A percentile compares a stretch with the other conserved stretches of the same genome.
These are phyloP conservation scores for Phytophthora fragariaefolia DNA, from an alignment of 352 stramenopile genomes.

Conservation along the genomic window DNA sequence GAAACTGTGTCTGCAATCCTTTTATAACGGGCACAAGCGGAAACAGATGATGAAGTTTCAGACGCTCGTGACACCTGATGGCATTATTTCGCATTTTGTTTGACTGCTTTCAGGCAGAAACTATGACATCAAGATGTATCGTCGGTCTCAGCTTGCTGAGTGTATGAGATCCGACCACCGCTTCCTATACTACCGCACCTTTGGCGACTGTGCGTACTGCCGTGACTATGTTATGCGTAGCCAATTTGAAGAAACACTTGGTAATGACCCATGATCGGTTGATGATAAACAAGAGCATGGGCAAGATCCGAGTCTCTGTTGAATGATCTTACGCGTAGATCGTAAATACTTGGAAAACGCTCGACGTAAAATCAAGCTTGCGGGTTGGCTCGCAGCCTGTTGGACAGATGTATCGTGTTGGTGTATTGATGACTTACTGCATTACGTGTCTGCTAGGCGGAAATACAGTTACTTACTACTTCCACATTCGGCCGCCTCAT, in stretches of 20 bases:
- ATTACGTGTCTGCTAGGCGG: background rate
- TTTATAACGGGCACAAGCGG: slow-evolving; percentile 4
- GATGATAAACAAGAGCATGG: slow-evolving; percentile 5
- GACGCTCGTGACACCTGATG: slow-evolving; percentile 4
- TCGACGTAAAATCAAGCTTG: slow-evolving; percentile 7
- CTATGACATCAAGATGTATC: slow-evolving; percentile 8
- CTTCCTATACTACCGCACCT: background rate
- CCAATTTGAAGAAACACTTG: background rate
- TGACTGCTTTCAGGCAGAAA: background rate
- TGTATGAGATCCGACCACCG: background rate
- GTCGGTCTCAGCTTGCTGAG: background rate
- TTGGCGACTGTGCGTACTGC: slow-evolving; percentile 4
- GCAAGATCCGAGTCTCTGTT: slow-evolving; percentile 3
- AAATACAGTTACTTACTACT: slow-evolving; percentile 10
- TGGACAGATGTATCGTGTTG: slow-evolving; percentile 10
- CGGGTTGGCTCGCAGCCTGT: slow-evolving; percentile 1
- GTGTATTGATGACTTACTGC: slow-evolving; percentile 5
- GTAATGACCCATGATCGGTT: slow-evolving; percentile 4
- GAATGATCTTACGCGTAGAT: slow-evolving; percentile 15
- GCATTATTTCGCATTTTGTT: slow-evolving; percentile 6
- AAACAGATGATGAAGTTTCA: slow-evolving; percentile 4
- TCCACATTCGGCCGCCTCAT: background rate
- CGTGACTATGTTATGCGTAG: background rate
- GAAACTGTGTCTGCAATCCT: background rate
- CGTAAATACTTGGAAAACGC: slow-evolving; percentile 7